These are phyloP conservation scores for Chlamydomonas schloesseri DNA, from an alignment of 139 green algal species.

Conservation along the genomic window DNA sequence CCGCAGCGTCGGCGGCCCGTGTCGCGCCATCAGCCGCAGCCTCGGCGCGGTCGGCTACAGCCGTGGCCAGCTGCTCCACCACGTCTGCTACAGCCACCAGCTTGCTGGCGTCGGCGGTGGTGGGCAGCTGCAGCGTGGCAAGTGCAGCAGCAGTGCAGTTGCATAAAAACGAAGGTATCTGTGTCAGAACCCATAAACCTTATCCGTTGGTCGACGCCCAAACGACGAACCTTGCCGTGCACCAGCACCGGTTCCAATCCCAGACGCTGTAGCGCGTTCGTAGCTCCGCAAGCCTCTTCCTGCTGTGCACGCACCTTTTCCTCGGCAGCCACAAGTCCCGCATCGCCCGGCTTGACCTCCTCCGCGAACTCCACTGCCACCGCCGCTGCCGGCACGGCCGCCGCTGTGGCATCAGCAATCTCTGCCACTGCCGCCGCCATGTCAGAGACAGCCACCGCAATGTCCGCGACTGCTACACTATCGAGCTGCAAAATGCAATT, in stretches of 20 bases:
- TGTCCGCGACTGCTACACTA: not conserved
- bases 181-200: too few species aligned
- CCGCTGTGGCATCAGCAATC: conserved; percentile 27
- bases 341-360: not conserved
- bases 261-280: too few species aligned
- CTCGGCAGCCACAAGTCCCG: not conserved
- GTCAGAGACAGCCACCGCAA: conserved; percentile 21
- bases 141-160: not conserved
- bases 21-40: not conserved
- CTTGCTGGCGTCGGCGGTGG: conserved; percentile 1
- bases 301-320: not conserved
- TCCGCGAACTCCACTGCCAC: conserved; percentile 22
- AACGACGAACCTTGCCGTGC: too few species aligned
- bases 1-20: not conserved
- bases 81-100: conserved; percentile 21
- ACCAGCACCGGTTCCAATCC: too few species aligned
- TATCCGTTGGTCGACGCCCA: too few species aligned
- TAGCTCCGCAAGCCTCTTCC: not conserved
- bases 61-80: conserved; percentile 15
- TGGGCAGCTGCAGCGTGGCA: conserved; percentile 7
- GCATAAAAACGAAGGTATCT: not conserved
- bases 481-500: not conserved
- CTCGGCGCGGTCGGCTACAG: conserved; percentile 25
- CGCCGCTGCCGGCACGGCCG: conserved; percentile 18
- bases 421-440: conserved; percentile 35